These are phyloP conservation scores for Rhytidhysteron rufulum DNA, from an alignment of 2,329 filamentous ascomycete genomes.

Conservation along the genomic window DNA sequence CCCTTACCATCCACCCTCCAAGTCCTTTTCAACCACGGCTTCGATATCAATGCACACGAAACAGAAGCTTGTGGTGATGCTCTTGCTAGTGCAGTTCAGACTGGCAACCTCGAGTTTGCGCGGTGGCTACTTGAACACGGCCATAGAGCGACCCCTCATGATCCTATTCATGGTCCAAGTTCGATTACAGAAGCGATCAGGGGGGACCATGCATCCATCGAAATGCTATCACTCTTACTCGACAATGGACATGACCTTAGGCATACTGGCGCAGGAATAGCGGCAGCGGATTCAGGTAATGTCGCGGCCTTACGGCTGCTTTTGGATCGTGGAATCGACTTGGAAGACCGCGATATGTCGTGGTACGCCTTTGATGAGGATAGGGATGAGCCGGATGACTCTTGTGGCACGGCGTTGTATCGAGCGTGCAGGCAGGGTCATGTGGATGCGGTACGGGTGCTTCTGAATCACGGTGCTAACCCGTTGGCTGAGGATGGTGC, in stretches of 20 bases:
- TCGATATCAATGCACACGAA: constrained; percentile 6
- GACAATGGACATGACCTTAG: constrained; percentile 5
- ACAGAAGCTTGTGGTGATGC: constrained; percentile 1
- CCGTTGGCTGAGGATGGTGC: no score
- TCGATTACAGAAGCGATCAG: no score
- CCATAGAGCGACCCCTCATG: constrained; percentile 6
- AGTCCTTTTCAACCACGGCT: constrained; percentile 6
- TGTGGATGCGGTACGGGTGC: constrained; percentile 5
- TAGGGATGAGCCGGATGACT: constrained; percentile 5
- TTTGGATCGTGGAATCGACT: constrained; percentile 6
- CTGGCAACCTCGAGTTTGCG: constrained; percentile 3
- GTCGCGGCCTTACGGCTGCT: constrained; percentile 6
- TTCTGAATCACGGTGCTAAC: constrained; percentile 6
- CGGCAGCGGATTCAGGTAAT: constrained; percentile 6
- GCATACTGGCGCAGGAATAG: constrained; percentile 1
- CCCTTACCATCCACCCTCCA: constrained; percentile 4
- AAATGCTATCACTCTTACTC: constrained; percentile 7
- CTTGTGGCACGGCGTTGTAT: constrained; percentile 7
- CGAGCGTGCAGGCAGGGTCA: constrained; percentile 6
- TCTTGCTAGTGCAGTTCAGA: constrained; percentile 3
- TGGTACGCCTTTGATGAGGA: constrained; percentile 5
- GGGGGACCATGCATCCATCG: no score
- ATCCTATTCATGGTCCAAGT: no score
- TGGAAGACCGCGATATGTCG: constrained; percentile 5
- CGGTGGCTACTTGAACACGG: constrained; percentile 9